Evolutionary conservation across 495 filamentous ascomycete species (phyloP).

Genomic region (Aspergillus wentii): DNA sequence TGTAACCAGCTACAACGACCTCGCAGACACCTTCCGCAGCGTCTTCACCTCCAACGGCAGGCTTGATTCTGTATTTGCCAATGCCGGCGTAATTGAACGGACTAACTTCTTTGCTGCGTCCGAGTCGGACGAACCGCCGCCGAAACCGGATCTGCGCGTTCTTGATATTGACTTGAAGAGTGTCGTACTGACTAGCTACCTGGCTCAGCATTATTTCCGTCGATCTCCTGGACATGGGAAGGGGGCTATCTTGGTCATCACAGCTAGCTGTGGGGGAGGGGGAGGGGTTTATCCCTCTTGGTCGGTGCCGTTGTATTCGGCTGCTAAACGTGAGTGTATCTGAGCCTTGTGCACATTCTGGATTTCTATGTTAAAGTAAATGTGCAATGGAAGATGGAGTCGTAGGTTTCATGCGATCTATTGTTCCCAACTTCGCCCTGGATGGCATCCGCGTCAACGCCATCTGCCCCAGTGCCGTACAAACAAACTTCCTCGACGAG

Average conservation of each 20-base stretch:
- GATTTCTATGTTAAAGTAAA: not conserved
- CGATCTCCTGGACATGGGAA: constrained; percentile 7
- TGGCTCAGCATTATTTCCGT: constrained; percentile 34
- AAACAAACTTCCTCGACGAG: constrained; percentile 8
- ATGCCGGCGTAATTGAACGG: constrained; percentile 12
- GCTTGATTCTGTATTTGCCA: constrained; percentile 23
- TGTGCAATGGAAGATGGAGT: constrained; percentile 8
- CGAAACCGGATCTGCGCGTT: constrained; percentile 44
- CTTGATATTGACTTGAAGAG: constrained; percentile 59
- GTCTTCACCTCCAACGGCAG: constrained; percentile 4
- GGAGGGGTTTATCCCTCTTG: constrained; percentile 17
- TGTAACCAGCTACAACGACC: constrained; percentile 10
- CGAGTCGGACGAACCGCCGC: constrained; percentile 19
- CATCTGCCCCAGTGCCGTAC: constrained; percentile 14
- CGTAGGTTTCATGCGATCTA: constrained; percentile 13
- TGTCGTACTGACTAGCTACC: constrained; percentile 57
- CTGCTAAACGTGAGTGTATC: constrained; percentile 11
- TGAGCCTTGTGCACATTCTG: no score
- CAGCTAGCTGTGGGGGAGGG: constrained; percentile 15
- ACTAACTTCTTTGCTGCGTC: constrained; percentile 3
- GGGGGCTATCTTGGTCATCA: constrained; percentile 11
- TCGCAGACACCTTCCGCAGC: constrained; percentile 6
- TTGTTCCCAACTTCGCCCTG: constrained; percentile 5
- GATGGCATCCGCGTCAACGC: constrained; percentile 17
- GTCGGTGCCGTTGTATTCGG: constrained; percentile 9